Base-by-base conservation (phyloP, 1,284 basidiomycete genomes). In the Fomitopsis palustris region DNA sequence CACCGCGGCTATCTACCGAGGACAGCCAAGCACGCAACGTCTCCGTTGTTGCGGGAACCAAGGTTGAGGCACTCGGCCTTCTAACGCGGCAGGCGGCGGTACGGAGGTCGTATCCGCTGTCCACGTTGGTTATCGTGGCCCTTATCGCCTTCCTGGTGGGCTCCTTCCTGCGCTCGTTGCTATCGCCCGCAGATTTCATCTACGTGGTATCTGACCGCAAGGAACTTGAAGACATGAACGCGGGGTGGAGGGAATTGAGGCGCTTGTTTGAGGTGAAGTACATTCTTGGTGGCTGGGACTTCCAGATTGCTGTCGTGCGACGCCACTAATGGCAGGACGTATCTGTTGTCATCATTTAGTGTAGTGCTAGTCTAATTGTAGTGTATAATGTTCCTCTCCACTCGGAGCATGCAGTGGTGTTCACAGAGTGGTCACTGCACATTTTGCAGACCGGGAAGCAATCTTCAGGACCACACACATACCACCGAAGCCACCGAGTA, bases 111-210 rank as follows among this genome's bases (percentile, higher is more conserved):
- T 83, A 78, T 65, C 73, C 81, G 52, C 64, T 88, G 63, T 85
- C 86, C 55, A 85, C 83, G 43, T 73, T 96, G 56, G 71, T 98
- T 62, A 77, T 96, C 59, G 84, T 91, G 17, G 93, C 88, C 49
- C 72, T 98, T 62, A 91, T 96, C 62, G 90, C 92, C 38, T 96
- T 98, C 74, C 77, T 99, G 63, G 80, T 98, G 62, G 96, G 96
- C 38, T 96, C 93, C 12, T 78, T 99, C 53, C 74, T 96, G 62
- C 84, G 96, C 59, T 93, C 92, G 8, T 78, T 98, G 61, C 76
- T 98, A 41, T 88, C 89, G 8, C 91, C 95, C 12, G 88, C 91
- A n/a, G 96, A 98, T 74, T 98, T 96, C 76, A 86, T 96, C 56
- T 91, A 91, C 72, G 81, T 93, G 53, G 85, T 85, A 61, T 78